phyloP scores from a whole-genome alignment of 345 rosid species.

The Hypericum perforatum region DNA sequence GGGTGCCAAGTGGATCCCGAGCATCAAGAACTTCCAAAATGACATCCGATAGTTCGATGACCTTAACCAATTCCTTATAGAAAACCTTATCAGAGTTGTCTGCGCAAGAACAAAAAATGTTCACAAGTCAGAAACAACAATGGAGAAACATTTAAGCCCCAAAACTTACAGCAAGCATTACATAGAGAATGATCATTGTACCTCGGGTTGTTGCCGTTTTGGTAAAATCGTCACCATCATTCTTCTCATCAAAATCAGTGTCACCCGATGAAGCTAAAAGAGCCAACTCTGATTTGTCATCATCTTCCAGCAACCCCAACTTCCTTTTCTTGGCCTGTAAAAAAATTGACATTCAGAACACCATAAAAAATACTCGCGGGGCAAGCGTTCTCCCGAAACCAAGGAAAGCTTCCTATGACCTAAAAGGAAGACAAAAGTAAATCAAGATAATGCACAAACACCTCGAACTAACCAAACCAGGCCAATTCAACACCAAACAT shows the following conservation, averaged over 20 bases:
- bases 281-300: conserved; percentile 24
- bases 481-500: background rate
- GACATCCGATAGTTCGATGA: conserved; percentile 84
- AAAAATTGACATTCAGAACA: background rate
- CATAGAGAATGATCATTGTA: conserved; percentile 15
- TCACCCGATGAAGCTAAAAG: conserved; percentile 16
- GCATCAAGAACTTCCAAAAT: conserved; percentile 94
- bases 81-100: conserved; percentile 86
- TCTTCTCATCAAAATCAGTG: conserved; percentile 19
- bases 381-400: too few species aligned
- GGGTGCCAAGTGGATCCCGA: conserved; percentile 87
- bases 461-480: background rate
- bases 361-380: background rate
- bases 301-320: conserved; percentile 54
- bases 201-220: conserved; percentile 43
- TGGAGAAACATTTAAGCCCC: background rate
- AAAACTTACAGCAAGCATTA: background rate
- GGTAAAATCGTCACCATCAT: conserved; percentile 15
- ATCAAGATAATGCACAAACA: background rate
- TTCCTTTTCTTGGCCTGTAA: conserved; percentile 66
- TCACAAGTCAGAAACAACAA: background rate
- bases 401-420: too few species aligned
- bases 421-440: background rate
- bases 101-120: conserved; percentile 18
- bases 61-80: conserved; percentile 91